These are phyloP conservation scores for Balakata baccata DNA, from an alignment of 345 rosid genomes.

Conservation along the genomic window DNA sequence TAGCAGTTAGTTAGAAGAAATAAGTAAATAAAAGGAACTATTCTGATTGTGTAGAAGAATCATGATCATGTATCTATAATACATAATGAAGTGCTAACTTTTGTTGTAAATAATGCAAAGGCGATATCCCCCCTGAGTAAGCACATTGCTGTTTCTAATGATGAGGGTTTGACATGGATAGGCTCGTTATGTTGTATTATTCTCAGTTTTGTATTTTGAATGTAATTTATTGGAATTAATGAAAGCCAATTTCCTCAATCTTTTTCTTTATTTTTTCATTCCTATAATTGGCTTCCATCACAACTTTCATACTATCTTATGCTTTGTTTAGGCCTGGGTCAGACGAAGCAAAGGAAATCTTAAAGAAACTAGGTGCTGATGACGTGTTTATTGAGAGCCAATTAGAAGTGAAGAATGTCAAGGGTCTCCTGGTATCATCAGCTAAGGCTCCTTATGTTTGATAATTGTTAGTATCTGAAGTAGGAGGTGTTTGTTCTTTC, in stretches of 20 bases:
- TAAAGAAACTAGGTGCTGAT: constrained; percentile 71
- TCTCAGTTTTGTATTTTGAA: background rate
- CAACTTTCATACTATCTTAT: constrained; percentile 6
- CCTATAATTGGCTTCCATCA: constrained; percentile 10
- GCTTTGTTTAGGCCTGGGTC: constrained; percentile 53
- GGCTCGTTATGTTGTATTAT: background rate
- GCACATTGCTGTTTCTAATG: background rate
- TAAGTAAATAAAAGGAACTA: background rate
- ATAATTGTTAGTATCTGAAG: constrained; percentile 10
- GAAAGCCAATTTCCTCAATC: background rate
- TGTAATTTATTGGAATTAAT: background rate
- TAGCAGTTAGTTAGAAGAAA: background rate
- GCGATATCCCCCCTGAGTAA: background rate
- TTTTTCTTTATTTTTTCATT: background rate
- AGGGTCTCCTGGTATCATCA: constrained; percentile 65
- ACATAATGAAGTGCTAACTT: background rate
- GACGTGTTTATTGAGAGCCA: constrained; percentile 73
- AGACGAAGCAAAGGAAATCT: constrained; percentile 59
- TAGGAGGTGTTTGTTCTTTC: constrained; percentile 11
- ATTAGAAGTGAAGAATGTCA: constrained; percentile 70
- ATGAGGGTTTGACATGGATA: background rate
- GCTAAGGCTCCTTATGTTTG: constrained; percentile 23
- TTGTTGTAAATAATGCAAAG: background rate
- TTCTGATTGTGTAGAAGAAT: background rate
- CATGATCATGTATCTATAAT: background rate